Percentiles rank a stretch among this genome's conserved stretches.
These are phyloP conservation scores for Cochlearia excelsa DNA, from an alignment of 345 rosid species.

Conservation along the genomic window DNA sequence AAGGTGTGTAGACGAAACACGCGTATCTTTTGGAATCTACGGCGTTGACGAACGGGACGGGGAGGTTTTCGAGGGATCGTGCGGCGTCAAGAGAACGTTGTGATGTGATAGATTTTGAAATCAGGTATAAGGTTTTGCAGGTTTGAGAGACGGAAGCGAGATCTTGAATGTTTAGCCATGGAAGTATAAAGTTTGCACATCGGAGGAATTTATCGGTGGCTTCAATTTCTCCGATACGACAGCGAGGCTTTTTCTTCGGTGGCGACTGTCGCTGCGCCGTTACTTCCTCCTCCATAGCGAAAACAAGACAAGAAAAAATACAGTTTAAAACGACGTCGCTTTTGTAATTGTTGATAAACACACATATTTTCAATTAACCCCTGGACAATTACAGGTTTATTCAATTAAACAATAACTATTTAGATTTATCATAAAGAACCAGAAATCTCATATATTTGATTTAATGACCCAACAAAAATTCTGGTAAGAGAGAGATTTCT, in stretches of 20 bases:
- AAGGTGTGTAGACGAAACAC: constrained; percentile 63
- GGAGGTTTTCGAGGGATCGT: constrained; percentile 51
- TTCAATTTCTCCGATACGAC: constrained; percentile 17
- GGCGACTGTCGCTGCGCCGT: not conserved
- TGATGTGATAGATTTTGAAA: constrained; percentile 43
- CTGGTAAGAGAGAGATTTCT: too few species aligned
- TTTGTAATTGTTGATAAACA: not conserved
- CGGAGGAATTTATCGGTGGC: constrained; percentile 26
- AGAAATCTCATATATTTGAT: too few species aligned
- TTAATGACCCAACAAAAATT: too few species aligned
- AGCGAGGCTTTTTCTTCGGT: constrained; percentile 10
- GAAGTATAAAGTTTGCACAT: constrained; percentile 52
- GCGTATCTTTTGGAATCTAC: constrained; percentile 47
- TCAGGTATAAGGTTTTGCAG: constrained; percentile 48
- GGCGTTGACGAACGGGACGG: constrained; percentile 53
- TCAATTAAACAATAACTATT: too few species aligned
- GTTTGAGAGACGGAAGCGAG: constrained; percentile 53
- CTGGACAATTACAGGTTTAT: too few species aligned
- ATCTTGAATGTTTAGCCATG: constrained; percentile 62
- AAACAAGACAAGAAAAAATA: too few species aligned
- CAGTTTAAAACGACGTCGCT: not conserved
- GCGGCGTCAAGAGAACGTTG: constrained; percentile 66
- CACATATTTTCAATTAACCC: not conserved
- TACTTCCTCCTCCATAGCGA: too few species aligned
- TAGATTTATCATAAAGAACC: too few species aligned